Percentiles rank a stretch among this genome's conserved stretches.
Conservation (phyloP, 306 rosid genomes). For the Lathyrus tuberosus region DNA sequence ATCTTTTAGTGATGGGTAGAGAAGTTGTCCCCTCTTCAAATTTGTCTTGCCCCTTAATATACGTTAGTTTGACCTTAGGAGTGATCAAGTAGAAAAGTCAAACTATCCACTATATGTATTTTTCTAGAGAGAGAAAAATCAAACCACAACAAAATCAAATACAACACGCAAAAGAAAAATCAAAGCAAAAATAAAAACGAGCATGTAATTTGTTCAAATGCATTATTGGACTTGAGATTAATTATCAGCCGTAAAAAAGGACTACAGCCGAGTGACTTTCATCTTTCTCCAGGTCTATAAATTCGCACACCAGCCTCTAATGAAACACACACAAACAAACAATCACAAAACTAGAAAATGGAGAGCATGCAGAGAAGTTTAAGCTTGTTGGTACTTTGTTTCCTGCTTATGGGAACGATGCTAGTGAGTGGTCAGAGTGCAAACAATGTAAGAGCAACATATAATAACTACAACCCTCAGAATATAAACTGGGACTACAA, state of each 20-base stretch:
- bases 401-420: not conserved
- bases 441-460: conserved; percentile 59
- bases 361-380: not conserved
- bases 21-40: no score
- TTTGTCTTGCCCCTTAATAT: no score
- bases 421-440: conserved; percentile 40
- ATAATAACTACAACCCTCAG: conserved; percentile 61
- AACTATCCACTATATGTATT: not conserved
- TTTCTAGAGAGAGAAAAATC: not conserved
- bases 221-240: not conserved
- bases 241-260: no score
- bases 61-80: not conserved
- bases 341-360: not conserved
- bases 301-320: not conserved
- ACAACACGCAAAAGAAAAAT: not conserved
- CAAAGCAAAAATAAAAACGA: not conserved
- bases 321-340: not conserved
- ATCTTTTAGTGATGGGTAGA: no score
- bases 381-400: conserved; percentile 22
- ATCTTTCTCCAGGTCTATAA: not conserved
- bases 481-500: conserved; percentile 46
- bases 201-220: not conserved
- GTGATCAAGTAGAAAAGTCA: not conserved
- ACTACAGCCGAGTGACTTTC: no score
- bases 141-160: not conserved